These are phyloP conservation scores for Leucoagaricus sp. DNA, from an alignment of 1,284 basidiomycete species.

Conservation along the genomic window DNA sequence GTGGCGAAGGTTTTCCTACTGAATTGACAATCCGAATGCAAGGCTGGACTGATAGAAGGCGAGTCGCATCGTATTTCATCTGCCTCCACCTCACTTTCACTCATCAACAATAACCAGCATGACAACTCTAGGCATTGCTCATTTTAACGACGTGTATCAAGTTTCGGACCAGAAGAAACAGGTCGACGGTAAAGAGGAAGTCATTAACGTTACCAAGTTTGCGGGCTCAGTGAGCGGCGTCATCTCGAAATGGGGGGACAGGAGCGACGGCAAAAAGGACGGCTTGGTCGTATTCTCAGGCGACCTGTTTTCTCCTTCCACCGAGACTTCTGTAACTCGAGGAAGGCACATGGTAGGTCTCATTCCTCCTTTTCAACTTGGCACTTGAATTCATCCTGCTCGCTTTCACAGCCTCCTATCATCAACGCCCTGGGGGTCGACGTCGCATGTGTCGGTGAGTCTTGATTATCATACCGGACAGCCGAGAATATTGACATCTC, in stretches of 20 bases:
- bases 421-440: slow-evolving; percentile 13
- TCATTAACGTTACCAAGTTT: slow-evolving; percentile 21
- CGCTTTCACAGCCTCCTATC: slow-evolving; percentile 13
- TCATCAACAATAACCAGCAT: not conserved
- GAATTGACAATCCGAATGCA: too few relatives aligned
- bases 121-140: slow-evolving; percentile 17
- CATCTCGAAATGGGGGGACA: slow-evolving; percentile 15
- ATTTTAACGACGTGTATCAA: slow-evolving; percentile 24
- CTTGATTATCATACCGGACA: too few relatives aligned
- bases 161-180: slow-evolving; percentile 19
- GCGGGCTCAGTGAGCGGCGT: slow-evolving; percentile 16
- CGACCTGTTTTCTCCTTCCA: slow-evolving; percentile 20
- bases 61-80: too few relatives aligned
- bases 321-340: slow-evolving; percentile 19
- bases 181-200: slow-evolving; percentile 12
- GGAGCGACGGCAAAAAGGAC: slow-evolving; percentile 3
- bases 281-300: slow-evolving; percentile 20
- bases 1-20: too few relatives aligned
- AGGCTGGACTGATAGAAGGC: too few relatives aligned
- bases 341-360: slow-evolving; percentile 20
- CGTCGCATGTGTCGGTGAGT: slow-evolving; percentile 6
- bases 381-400: too few relatives aligned
- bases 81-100: not conserved
- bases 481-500: not conserved
- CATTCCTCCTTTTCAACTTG: not conserved